phyloP scores from a whole-genome alignment of 148 eudicot genomes.

The Camellia granthamiana region DNA sequence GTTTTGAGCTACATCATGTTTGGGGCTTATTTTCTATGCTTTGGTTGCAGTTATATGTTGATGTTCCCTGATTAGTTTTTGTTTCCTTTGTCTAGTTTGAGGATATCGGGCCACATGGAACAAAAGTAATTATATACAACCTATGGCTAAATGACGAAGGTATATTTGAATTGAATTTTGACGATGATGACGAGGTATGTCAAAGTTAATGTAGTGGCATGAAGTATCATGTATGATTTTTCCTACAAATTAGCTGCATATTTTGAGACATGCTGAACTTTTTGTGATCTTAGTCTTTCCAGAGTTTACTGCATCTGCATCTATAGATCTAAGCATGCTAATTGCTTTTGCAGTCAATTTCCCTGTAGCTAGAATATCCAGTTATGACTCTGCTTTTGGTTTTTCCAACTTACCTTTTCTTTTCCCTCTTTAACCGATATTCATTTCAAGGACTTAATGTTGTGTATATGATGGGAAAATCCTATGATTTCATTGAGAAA shows the following conservation, averaged over 20 bases:
- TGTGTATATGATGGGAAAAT: background rate
- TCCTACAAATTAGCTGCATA: slow-evolving; percentile 1
- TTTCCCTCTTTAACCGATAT: background rate
- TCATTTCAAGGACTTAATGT: background rate
- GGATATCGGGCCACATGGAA: slow-evolving; percentile 82
- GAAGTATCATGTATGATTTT: background rate
- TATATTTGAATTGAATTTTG: slow-evolving; percentile 82
- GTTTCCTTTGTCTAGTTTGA: slow-evolving; percentile 57
- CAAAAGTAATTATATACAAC: slow-evolving; percentile 75
- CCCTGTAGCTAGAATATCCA: background rate
- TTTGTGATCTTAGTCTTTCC: background rate
- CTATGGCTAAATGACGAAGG: slow-evolving; percentile 99
- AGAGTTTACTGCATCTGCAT: background rate
- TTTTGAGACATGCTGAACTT: background rate
- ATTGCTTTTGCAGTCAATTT: slow-evolving; percentile 4
- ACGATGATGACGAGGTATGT: slow-evolving; percentile 80
- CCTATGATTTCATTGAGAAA: background rate
- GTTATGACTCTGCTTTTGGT: background rate
- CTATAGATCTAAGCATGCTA: background rate
- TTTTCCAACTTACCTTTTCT: background rate
- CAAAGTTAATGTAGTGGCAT: slow-evolving; percentile 3
- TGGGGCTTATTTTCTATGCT: background rate
- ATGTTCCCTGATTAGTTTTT: slow-evolving; percentile 9
- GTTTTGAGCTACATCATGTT: slow-evolving; percentile 1
- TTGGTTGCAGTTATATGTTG: background rate